Percentiles rank a stretch among this genome's conserved stretches.
phyloP scores from a whole-genome alignment of 495 filamentous ascomycete species.

The Daldinia loculata region DNA sequence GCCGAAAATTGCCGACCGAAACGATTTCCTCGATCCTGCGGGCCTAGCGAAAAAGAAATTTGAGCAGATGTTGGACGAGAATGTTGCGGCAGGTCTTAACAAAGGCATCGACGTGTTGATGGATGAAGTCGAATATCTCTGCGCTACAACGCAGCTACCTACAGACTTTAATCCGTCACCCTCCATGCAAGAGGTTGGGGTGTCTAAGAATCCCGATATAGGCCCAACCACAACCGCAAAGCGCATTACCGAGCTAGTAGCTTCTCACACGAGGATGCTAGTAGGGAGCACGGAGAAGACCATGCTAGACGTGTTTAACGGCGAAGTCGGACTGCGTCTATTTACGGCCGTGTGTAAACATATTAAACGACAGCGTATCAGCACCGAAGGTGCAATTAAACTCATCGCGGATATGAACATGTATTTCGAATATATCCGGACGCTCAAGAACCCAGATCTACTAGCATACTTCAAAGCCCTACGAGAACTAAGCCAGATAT shows the following conservation, averaged over 20 bases:
- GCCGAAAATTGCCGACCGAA: slow-evolving; percentile 83
- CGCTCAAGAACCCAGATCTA: slow-evolving; percentile 81
- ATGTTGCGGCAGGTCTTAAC: slow-evolving; percentile 93
- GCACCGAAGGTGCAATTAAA: slow-evolving; percentile 86
- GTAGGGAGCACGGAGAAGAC: slow-evolving; percentile 94
- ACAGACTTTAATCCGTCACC: slow-evolving; percentile 85
- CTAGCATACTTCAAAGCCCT: slow-evolving; percentile 90
- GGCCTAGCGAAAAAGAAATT: slow-evolving; percentile 97
- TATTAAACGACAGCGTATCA: slow-evolving; percentile 93
- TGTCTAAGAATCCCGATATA: slow-evolving; percentile 66
- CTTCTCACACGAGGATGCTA: slow-evolving; percentile 89
- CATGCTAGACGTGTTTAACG: slow-evolving; percentile 97
- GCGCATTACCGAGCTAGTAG: slow-evolving; percentile 83
- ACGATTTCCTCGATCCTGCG: slow-evolving; percentile 93
- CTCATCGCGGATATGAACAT: slow-evolving; percentile 96
- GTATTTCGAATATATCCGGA: slow-evolving; percentile 84
- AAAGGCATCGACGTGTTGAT: slow-evolving; percentile 98
- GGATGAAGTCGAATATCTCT: slow-evolving; percentile 96
- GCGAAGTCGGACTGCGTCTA: slow-evolving; percentile 92
- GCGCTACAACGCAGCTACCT: slow-evolving; percentile 84
- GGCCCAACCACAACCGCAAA: slow-evolving; percentile 80
- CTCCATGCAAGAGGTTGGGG: slow-evolving; percentile 27
- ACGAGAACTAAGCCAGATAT: slow-evolving; percentile 93
- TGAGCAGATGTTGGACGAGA: slow-evolving; percentile 98
- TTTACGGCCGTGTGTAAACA: slow-evolving; percentile 95